phyloP scores from a whole-genome alignment of 352 stramenopile genomes.

The Peronospora tabacina region DNA sequence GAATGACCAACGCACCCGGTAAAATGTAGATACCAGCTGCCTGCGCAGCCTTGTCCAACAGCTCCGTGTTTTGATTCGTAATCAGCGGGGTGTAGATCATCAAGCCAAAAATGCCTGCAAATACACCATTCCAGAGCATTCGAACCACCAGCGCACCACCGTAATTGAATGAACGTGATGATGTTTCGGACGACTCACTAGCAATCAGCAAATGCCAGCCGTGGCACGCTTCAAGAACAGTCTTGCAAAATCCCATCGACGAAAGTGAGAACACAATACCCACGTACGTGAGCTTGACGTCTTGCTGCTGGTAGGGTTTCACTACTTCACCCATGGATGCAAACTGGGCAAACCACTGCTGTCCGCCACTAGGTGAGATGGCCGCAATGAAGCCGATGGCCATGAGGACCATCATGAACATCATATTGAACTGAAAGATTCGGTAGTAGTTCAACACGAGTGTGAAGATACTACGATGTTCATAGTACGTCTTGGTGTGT shows the following conservation, averaged over 20 bases:
- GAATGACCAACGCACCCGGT: slow-evolving; percentile 36
- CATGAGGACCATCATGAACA: slow-evolving; percentile 59
- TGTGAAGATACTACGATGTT: slow-evolving; percentile 69
- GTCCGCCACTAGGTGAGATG: slow-evolving; percentile 50
- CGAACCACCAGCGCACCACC: slow-evolving; percentile 47
- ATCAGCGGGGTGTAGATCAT: slow-evolving; percentile 57
- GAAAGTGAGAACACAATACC: slow-evolving; percentile 44
- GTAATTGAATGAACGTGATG: slow-evolving; percentile 54
- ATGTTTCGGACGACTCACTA: slow-evolving; percentile 33
- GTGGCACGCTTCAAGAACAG: slow-evolving; percentile 48
- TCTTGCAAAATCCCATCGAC: slow-evolving; percentile 47
- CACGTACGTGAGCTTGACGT: slow-evolving; percentile 60
- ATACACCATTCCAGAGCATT: slow-evolving; percentile 56
- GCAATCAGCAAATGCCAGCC: slow-evolving; percentile 51
- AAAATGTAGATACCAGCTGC: slow-evolving; percentile 34
- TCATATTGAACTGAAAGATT: slow-evolving; percentile 79
- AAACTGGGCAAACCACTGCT: slow-evolving; percentile 57
- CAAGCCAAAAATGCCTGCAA: slow-evolving; percentile 45
- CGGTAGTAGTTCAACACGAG: slow-evolving; percentile 71
- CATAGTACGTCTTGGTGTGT: slow-evolving; percentile 73
- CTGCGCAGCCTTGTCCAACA: slow-evolving; percentile 35
- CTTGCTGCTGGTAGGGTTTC: slow-evolving; percentile 38
- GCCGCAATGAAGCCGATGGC: slow-evolving; percentile 50
- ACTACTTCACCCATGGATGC: slow-evolving; percentile 48
- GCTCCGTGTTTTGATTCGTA: slow-evolving; percentile 26